phyloP scores from a whole-genome alignment of 306 rosid species.

The Cyclanthera cordifolia region DNA sequence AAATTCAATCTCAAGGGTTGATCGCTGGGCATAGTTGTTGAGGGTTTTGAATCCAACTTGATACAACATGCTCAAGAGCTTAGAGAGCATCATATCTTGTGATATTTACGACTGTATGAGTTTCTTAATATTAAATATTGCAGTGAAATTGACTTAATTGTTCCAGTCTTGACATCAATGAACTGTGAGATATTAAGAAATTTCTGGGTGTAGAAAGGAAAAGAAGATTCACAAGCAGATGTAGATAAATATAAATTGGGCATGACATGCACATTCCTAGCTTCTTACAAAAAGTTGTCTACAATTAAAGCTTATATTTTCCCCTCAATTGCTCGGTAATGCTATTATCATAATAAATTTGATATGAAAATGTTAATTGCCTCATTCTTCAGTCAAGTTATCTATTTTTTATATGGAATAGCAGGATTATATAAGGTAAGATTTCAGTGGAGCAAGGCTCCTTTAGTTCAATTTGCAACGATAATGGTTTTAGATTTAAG shows the following conservation, averaged over 20 bases:
- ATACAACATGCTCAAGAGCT: not conserved
- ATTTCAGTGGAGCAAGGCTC: not conserved
- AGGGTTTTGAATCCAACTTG: slow-evolving; percentile 5
- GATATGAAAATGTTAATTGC: not conserved
- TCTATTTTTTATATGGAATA: not conserved
- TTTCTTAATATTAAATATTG: slow-evolving; percentile 1
- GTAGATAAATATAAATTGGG: not conserved
- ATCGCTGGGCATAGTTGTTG: too few species aligned
- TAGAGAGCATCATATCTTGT: not conserved
- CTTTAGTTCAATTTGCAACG: not conserved
- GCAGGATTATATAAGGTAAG: not conserved
- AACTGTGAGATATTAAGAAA: not conserved
- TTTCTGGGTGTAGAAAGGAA: not conserved
- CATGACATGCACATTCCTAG: not conserved
- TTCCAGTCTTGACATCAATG: not conserved
- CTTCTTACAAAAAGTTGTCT: not conserved
- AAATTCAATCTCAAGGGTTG: not conserved
- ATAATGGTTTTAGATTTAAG: not conserved
- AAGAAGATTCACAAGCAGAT: not conserved
- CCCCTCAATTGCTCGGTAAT: not conserved
- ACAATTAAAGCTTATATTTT: not conserved
- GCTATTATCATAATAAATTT: not conserved
- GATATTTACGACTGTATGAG: not conserved
- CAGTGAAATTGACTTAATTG: not conserved
- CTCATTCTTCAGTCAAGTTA: not conserved